Evolutionary conservation across 805 yeast genomes (phyloP), one percentile per base, ranked within the genome.

Genomic region (Pichia pseudocactophila): DNA sequence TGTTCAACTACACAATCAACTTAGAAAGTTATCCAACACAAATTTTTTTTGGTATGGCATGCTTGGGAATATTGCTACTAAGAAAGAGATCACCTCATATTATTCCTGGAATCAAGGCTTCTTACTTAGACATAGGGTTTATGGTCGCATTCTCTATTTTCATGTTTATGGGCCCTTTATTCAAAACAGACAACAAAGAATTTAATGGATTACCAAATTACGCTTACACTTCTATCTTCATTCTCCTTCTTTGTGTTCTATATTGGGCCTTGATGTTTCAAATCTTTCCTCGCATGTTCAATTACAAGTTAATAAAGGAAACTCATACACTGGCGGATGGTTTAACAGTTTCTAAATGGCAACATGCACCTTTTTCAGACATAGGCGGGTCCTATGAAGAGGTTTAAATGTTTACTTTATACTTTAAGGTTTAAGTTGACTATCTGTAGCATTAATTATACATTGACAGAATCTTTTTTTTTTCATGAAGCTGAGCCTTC

Each of bases 201-300:
- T 54, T 53, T 41, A 38, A 37, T 12, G 66, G 65, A 2, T 57
- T 74, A 65, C 76, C 76, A 4, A 65, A 74, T 16, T 75, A 73
- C 56, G 72, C 79, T 0, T 48, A 71, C 15, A 58, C 71, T 3
- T 70, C 78, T 0, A 39, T 75, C 9, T 34, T 67, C 0, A 56
- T 73, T 19, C 50, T 81, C 3, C 34, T 55, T 1, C 17, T 57
- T 0, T 77, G 82, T 51, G 59, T 67, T n/a, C 5, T 60, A 0
- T 80, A 71, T 52, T 82, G 89, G 89, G 56, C 59, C 1, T 33
- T 70, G 12, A 70, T 63, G 61, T 82, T 80, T 52, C 58, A 54
- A 15, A 16, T 71, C 0, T 51, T 71, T n/a, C 85, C 86, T 1
- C 52, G 58, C 49, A 9, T 65, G 0, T 64, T 69, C 11, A 59